These are phyloP conservation scores for Xylariomycetidae sp. DNA, from an alignment of 2,329 filamentous ascomycete genomes.

Conservation along the genomic window DNA sequence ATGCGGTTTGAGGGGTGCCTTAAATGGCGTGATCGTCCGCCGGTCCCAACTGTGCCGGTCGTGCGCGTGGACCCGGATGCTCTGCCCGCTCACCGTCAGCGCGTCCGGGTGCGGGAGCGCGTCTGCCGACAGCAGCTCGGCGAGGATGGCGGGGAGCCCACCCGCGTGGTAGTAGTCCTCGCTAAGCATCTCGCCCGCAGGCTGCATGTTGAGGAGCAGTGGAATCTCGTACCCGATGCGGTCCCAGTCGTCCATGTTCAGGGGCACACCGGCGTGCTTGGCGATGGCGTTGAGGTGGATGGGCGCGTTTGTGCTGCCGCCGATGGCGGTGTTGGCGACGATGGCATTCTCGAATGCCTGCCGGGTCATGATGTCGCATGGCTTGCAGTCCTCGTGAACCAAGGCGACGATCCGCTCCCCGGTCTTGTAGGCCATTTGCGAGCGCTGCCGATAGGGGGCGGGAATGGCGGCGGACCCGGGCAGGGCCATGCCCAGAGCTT, in stretches of 20 bases:
- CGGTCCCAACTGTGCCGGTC: constrained; percentile 44
- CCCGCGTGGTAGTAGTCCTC: constrained; percentile 50
- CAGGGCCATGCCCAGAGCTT: constrained; percentile 46
- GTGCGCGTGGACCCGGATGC: constrained; percentile 34
- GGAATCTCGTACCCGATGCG: constrained; percentile 42
- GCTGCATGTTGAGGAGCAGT: constrained; percentile 48
- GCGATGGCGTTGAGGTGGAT: constrained; percentile 51
- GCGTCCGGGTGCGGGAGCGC: constrained; percentile 35
- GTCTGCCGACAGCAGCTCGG: constrained; percentile 42
- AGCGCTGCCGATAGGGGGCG: constrained; percentile 41
- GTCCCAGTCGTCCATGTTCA: constrained; percentile 50
- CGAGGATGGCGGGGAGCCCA: constrained; percentile 46
- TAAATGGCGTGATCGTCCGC: constrained; percentile 37
- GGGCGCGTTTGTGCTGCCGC: constrained; percentile 50
- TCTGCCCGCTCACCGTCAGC: constrained; percentile 41
- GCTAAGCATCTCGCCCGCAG: constrained; percentile 44
- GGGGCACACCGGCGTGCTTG: constrained; percentile 43
- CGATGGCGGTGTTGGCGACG: constrained; percentile 47
- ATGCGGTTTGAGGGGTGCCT: constrained; percentile 39
- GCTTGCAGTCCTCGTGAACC: constrained; percentile 41
- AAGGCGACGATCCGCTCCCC: constrained; percentile 44
- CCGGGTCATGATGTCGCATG: constrained; percentile 49
- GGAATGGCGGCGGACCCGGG: constrained; percentile 46
- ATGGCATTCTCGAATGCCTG: constrained; percentile 52
- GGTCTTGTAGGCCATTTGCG: constrained; percentile 41